phyloP scores from a whole-genome alignment of 2,329 filamentous ascomycete genomes.

The Scopulariopsis brevicaulis region DNA sequence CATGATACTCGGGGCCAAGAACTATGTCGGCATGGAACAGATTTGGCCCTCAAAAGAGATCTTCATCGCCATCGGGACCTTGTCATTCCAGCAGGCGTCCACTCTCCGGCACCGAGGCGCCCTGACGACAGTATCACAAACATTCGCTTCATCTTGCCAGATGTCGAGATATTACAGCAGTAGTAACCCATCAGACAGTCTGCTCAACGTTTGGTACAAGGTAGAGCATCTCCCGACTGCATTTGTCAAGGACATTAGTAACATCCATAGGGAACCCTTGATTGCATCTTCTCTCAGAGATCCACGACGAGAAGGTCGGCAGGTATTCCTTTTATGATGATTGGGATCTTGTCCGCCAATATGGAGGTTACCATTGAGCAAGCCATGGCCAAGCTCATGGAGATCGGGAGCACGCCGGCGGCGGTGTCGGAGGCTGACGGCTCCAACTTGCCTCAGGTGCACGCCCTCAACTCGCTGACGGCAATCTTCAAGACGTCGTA shows the following conservation, averaged over 20 bases:
- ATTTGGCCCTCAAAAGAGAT: conserved; percentile 27
- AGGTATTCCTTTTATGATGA: conserved; percentile 78
- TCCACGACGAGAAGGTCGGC: conserved; percentile 85
- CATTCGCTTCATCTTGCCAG: conserved; percentile 72
- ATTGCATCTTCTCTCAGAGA: conserved; percentile 61
- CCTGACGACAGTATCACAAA: conserved; percentile 84
- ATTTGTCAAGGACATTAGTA: neutral
- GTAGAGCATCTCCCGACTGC: conserved; percentile 23
- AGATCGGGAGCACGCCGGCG: conserved; percentile 43
- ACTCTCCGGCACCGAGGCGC: conserved; percentile 82
- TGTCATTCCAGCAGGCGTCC: conserved; percentile 74
- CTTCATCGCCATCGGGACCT: conserved; percentile 55
- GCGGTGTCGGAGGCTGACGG: conserved; percentile 45
- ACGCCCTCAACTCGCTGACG: conserved; percentile 87
- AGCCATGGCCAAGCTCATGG: conserved; percentile 51
- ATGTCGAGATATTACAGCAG: conserved; percentile 36
- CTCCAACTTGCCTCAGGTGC: conserved; percentile 74
- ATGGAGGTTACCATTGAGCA: conserved; percentile 35
- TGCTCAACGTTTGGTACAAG: conserved; percentile 62
- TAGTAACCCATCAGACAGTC: conserved; percentile 19
- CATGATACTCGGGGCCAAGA: conserved; percentile 3
- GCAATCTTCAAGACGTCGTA: conserved; percentile 81
- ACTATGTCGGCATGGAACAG: neutral
- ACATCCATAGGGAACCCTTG: conserved; percentile 39
- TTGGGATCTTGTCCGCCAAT: conserved; percentile 65